Evolutionary conservation across 2,329 filamentous ascomycete genomes (phyloP), one percentile per base, ranked within the genome.

Genomic region (Calycina marina): DNA sequence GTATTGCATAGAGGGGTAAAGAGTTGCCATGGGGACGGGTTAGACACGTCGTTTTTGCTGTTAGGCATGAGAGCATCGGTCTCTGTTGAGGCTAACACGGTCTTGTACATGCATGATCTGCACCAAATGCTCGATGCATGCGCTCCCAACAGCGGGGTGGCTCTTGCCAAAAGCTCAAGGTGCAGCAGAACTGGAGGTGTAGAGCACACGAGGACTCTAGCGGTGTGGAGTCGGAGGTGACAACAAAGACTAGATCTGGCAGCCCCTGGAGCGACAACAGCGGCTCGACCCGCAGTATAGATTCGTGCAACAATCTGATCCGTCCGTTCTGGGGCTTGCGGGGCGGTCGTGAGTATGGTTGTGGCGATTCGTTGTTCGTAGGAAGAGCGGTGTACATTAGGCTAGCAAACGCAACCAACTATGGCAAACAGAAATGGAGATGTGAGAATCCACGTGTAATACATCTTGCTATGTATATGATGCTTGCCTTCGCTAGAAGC

Each of bases 261-360:
- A 22, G 20, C 8, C 20, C n/a, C n/a, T n/a, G n/a, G n/a, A n/a
- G n/a, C n/a, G n/a, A 20, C 34, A 32, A 25, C 35, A 36, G 39
- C 44, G 41, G 44, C 36, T 41, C 42, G 44, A 40, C 42, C 44
- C 44, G 44, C 44, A 40, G 25, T 20, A 26, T 35, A 29, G n/a
- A 46, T 37, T 37, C 40, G 38, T 46, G 44, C 44, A 28, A 42
- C 37, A 30, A 35, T 36, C 36, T 41, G 29, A 39, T 40, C 30
- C 38, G 39, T 40, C 37, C 38, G 35, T 32, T 34, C n/a, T 18
- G 32, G 33, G 29, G 32, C 15, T 31, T 27, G 30, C 25, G 38
- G 37, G 33, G 29, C 30, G 18, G n/a, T n/a, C n/a, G n/a, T n/a
- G n/a, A n/a, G n/a, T n/a, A n/a, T n/a, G n/a, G n/a, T n/a, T n/a